These are phyloP conservation scores for Cyberlindnera meyerae DNA, from an alignment of 805 yeast species.

Conservation along the genomic window DNA sequence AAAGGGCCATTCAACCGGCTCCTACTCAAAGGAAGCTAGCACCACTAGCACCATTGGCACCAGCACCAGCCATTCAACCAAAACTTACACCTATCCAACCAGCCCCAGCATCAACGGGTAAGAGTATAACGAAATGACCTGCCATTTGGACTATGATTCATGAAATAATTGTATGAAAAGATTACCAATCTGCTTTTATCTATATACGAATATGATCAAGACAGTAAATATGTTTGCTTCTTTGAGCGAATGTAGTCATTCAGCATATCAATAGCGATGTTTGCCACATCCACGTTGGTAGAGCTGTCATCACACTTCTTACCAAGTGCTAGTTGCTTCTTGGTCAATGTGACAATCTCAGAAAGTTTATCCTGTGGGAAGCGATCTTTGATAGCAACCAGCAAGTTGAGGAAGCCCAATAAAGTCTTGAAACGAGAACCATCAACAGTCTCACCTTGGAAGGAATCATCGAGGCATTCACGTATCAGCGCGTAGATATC, in stretches of 20 bases:
- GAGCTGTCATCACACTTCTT: conserved; percentile 10
- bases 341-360: conserved; percentile 27
- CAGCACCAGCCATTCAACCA: too few species aligned
- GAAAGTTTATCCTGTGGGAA: conserved; percentile 29
- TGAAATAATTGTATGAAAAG: too few species aligned
- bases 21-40: too few species aligned
- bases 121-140: too few species aligned
- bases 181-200: background rate
- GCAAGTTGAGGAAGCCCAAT: conserved; percentile 54
- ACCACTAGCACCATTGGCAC: too few species aligned
- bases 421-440: conserved; percentile 37
- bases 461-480: conserved; percentile 30
- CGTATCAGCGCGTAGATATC: conserved; percentile 41
- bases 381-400: conserved; percentile 31
- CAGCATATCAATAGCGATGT: conserved; percentile 11
- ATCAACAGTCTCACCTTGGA: conserved; percentile 16
- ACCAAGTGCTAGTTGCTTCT: conserved; percentile 15
- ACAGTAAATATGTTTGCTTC: too few species aligned
- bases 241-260: conserved; percentile 4
- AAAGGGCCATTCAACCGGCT: too few species aligned
- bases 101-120: too few species aligned
- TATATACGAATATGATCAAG: background rate
- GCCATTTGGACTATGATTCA: too few species aligned
- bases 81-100: too few species aligned
- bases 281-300: conserved; percentile 11